Evolutionary conservation across 441 rosid species (phyloP).

Genomic region (Bocquillonia castaneifolia): DNA sequence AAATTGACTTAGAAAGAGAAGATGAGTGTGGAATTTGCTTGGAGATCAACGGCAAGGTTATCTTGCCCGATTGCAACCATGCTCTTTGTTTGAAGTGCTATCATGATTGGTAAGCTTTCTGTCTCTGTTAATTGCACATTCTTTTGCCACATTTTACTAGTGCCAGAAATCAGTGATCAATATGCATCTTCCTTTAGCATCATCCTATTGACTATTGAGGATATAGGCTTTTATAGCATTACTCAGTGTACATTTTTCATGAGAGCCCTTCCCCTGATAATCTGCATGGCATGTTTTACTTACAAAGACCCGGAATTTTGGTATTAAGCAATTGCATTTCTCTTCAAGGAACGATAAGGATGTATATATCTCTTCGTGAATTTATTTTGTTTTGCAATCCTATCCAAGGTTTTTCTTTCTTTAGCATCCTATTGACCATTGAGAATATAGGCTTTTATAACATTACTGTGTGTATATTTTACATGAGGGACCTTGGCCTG

Average conservation of each 20-base stretch:
- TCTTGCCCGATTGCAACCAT: slow-evolving; percentile 77
- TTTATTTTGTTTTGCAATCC: neutral
- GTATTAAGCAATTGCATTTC: no score
- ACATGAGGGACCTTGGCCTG: neutral
- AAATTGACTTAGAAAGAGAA: slow-evolving; percentile 62
- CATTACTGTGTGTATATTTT: neutral
- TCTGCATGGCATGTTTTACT: neutral
- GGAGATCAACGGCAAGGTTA: slow-evolving; percentile 63
- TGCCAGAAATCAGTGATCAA: neutral
- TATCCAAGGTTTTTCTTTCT: neutral
- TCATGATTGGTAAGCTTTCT: slow-evolving; percentile 56
- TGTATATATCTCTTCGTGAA: neutral
- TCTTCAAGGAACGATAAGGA: no score
- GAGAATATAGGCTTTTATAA: neutral
- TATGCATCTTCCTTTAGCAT: no score
- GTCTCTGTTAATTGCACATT: neutral
- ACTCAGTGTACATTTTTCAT: neutral
- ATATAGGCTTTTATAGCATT: neutral
- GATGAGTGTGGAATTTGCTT: slow-evolving; percentile 88
- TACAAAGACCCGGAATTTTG: neutral
- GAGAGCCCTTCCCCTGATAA: neutral
- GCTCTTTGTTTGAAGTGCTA: slow-evolving; percentile 74
- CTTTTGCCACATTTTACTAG: neutral
- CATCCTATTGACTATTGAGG: neutral
- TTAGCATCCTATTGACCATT: neutral